Evolutionary conservation across 1,284 basidiomycete genomes (phyloP), one percentile per base, ranked within the genome.

Genomic region (Malassezia nana): DNA sequence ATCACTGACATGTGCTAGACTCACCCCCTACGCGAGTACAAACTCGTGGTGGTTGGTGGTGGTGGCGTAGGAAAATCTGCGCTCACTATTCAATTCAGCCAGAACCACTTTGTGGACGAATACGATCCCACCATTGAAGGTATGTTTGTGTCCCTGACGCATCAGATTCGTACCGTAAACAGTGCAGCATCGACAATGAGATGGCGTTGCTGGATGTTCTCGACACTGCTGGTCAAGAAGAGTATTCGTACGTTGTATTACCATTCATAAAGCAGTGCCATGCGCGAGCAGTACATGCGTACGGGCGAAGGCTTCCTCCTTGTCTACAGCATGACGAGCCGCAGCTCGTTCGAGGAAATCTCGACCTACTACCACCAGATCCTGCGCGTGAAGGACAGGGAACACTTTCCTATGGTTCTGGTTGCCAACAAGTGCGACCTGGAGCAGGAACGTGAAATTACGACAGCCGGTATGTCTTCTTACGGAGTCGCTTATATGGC

Each of bases 351-450:
- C 72, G 91, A 96, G 76, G 87, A 91, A 29, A 92, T 95, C 70
- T 86, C 83, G 76, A 91, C 87, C 1, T 96, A 98, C 82, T 89
- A 96, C 75, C 90, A 95, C 76, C 92, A 98, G 76, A 96, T 75
- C 47, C 55, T 75, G 25, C 64, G 73, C 57, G 89, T 96, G 63
- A 96, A 98, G 79, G 94, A 98, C 78, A 88, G 89, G 76, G 94
- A 98, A 52, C 77, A 84, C 45, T 95, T 96, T 81, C 94, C 94
- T 22, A 89, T 96, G 63, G 88, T 98, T 59, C 86, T 99, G 46
- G 89, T 96, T 7, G 94, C 90, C 30, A 99, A 99, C 81, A 98
- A 99, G 79, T 94, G 89, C 74, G 94, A 99, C 77, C 78, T 99
- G 70, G 94, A 99, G 75, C 94, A 87, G 74, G 94, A 98, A 77